These are phyloP conservation scores for Hyphopichia buzzinii DNA, from an alignment of 1,139 yeast genomes.

Conservation along the genomic window DNA sequence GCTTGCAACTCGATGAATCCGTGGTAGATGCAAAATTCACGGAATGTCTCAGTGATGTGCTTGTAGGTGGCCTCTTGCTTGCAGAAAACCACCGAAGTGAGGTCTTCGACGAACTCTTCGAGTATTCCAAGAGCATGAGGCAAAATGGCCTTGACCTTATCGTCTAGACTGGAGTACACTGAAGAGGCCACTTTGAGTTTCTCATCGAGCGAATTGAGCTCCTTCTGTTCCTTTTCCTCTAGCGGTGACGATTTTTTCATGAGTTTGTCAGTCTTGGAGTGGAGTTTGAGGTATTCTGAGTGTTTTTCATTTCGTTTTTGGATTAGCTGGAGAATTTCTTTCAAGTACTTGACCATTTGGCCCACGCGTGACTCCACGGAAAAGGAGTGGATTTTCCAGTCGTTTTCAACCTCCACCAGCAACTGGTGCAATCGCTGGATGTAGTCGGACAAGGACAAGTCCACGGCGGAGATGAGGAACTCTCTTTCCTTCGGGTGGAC, in stretches of 20 bases:
- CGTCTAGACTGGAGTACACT: constrained; percentile 35
- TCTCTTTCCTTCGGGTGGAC: constrained; percentile 42
- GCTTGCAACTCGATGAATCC: constrained; percentile 24
- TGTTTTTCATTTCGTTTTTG: constrained; percentile 46
- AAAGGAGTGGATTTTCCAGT: constrained; percentile 30
- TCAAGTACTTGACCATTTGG: constrained; percentile 40
- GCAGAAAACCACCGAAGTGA: constrained; percentile 35
- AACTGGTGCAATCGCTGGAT: constrained; percentile 27
- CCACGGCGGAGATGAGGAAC: constrained; percentile 27
- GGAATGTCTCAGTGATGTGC: constrained; percentile 25
- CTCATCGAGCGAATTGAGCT: constrained; percentile 28
- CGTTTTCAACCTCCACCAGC: constrained; percentile 27
- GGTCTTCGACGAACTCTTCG: constrained; percentile 50
- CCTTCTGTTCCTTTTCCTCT: constrained; percentile 38
- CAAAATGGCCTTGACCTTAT: constrained; percentile 36
- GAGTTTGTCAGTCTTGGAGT: constrained; percentile 41
- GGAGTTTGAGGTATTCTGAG: constrained; percentile 37
- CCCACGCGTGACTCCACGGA: constrained; percentile 31
- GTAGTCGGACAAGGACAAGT: constrained; percentile 31
- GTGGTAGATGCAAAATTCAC: constrained; percentile 35
- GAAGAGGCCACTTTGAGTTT: constrained; percentile 28
- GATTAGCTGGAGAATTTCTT: constrained; percentile 37
- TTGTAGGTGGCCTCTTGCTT: constrained; percentile 30
- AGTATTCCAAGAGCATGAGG: constrained; percentile 48
- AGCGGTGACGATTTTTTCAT: constrained; percentile 35